phyloP scores from a whole-genome alignment of 345 rosid species.

The Salix caprea region DNA sequence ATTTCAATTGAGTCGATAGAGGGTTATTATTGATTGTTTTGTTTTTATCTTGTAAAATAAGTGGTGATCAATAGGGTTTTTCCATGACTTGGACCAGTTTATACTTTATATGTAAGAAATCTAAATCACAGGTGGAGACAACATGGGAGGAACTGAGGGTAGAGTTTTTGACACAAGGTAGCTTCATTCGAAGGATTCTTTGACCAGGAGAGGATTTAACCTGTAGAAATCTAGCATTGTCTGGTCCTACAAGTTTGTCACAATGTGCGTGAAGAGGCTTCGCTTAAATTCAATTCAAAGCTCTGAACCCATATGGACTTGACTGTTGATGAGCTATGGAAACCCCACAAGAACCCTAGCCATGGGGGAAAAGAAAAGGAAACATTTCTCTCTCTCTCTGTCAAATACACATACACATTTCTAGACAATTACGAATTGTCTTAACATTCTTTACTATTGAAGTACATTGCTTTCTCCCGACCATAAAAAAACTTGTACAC shows the following conservation, averaged over 20 bases:
- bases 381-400: background rate
- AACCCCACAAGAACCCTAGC: background rate
- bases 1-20: conserved; percentile 18
- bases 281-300: conserved; percentile 5
- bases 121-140: conserved; percentile 31
- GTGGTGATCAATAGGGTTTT: background rate
- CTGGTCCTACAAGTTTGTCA: conserved; percentile 33
- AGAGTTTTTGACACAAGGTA: conserved; percentile 6
- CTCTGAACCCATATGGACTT: conserved; percentile 7
- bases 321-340: conserved; percentile 10
- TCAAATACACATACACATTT: conserved; percentile 20
- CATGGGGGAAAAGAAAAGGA: background rate
- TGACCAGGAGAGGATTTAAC: conserved; percentile 12
- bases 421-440: conserved; percentile 12
- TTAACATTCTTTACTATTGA: conserved; percentile 17
- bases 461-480: conserved; percentile 28
- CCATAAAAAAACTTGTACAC: conserved; percentile 15
- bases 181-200: conserved; percentile 12
- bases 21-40: conserved; percentile 18
- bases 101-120: conserved; percentile 8
- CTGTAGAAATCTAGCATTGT: background rate
- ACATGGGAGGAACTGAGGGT: conserved; percentile 18
- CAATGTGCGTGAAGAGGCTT: background rate
- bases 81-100: background rate
- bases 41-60: conserved; percentile 1